Evolutionary conservation across 257 asterid genomes (phyloP).

Genomic region (Lycium ferocissimum): DNA sequence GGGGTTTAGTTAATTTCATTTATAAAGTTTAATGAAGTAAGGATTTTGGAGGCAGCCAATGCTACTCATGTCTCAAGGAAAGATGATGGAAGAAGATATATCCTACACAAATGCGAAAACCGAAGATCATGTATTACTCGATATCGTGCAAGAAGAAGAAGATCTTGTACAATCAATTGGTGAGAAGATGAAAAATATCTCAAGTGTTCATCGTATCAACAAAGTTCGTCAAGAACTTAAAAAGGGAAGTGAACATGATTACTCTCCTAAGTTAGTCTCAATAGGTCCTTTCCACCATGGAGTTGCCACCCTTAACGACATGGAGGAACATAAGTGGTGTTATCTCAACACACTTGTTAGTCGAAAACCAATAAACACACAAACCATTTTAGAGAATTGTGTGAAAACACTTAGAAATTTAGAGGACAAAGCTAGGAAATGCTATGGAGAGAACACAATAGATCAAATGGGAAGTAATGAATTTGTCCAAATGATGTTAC

Average conservation of each 20-base stretch:
- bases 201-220: conserved; percentile 38
- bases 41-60: neutral
- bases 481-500: conserved; percentile 52
- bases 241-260: conserved; percentile 38
- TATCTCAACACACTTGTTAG: conserved; percentile 48
- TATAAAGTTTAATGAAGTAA: neutral
- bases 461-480: conserved; percentile 41
- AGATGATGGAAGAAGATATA: conserved; percentile 10
- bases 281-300: conserved; percentile 65
- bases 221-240: conserved; percentile 41
- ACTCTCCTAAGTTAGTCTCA: conserved; percentile 49
- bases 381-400: conserved; percentile 45
- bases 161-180: conserved; percentile 52
- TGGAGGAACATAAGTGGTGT: conserved; percentile 54
- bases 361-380: conserved; percentile 44
- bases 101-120: neutral
- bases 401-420: conserved; percentile 42
- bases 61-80: neutral
- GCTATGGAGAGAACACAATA: conserved; percentile 45
- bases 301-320: conserved; percentile 29
- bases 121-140: conserved; percentile 41
- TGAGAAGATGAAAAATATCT: conserved; percentile 45
- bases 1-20: neutral
- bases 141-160: conserved; percentile 38
- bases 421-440: conserved; percentile 51